Base-by-base conservation (phyloP, 73 alveolate genomes). In the Breviolum minutum region DNA sequence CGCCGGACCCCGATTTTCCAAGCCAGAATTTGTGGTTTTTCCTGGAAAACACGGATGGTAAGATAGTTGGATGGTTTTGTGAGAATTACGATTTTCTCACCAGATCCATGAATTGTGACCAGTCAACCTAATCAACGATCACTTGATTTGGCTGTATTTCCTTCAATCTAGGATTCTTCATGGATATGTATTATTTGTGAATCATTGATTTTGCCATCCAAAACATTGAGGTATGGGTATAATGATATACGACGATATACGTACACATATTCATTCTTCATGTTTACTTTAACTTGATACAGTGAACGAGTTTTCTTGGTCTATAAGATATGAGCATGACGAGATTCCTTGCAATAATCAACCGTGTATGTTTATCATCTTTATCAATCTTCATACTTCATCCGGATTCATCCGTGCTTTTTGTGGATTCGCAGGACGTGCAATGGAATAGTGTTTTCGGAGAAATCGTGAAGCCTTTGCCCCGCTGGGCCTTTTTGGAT, bases 401-500 rank as follows among this genome's bases (percentile, higher is more conserved):
- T n/a, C n/a, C n/a, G n/a, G n/a, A n/a, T 8, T 20, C 1, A 71
- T 70, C 12, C 40, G 10, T 20, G 76, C 1, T 16, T 66, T 6
- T 0, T 20, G 40, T 20, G 81, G 54, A 40, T 40, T 40, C 54
- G 19, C 70, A 90, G 96, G 96, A 90, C 69, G 32, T 90, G 64
- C 96, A 90, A 62, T 90, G 71, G 87, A 90, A 90, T 74, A 32
- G 24, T 32, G 17, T 90, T 63, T 90, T 48, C 62, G 96, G 96
- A 14, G 74, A 71, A 86, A 60, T 63, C 71, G 96, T 90, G 70
- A 54, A 74, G 16, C 24, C 87, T 30, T n/a, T 70, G 26, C 96
- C 96, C 24, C 96, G 96, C 64, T 90, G 96, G 96, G 96, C 63
- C 74, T 90, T 90, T 80, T 12, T 90, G 88, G 96, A 90, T 63